A percentile compares a stretch with the other conserved stretches of the same genome.
Evolutionary conservation across 2,329 filamentous ascomycete genomes (phyloP).

Genomic region (Hypoxylon sp.): DNA sequence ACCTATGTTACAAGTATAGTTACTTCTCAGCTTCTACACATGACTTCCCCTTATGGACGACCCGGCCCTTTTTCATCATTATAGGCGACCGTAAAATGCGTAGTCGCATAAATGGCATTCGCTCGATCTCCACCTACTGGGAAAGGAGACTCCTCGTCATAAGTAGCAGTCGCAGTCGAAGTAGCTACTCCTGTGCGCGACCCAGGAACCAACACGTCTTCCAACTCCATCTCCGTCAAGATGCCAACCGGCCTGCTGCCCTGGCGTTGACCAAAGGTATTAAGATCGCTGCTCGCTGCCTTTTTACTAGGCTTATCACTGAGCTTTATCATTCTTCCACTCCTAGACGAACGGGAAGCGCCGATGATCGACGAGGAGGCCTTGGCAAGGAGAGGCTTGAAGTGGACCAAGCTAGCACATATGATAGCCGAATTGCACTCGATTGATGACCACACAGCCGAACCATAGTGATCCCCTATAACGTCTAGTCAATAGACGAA

Average conservation of each 20-base stretch:
- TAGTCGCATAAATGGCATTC: background rate
- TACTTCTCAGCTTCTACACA: no score
- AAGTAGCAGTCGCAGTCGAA: background rate
- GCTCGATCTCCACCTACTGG: background rate
- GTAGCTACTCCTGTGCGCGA: background rate
- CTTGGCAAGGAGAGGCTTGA: conserved; percentile 1
- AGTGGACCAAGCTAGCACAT: conserved; percentile 3
- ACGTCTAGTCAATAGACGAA: background rate
- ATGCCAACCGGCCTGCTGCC: background rate
- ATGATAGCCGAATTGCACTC: conserved; percentile 1
- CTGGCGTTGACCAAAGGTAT: background rate
- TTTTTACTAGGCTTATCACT: background rate
- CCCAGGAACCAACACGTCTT: background rate
- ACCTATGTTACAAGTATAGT: no score
- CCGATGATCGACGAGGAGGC: background rate
- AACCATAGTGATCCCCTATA: background rate
- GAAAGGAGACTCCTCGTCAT: background rate
- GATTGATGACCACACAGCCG: conserved; percentile 3
- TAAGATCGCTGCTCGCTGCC: background rate
- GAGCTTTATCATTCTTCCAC: background rate
- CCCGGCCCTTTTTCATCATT: background rate
- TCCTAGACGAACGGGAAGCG: background rate
- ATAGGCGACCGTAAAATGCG: background rate
- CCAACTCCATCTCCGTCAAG: conserved; percentile 5
- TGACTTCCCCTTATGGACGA: no score